Base-by-base conservation (phyloP, 2,329 filamentous ascomycete species). In the Zasmidium cellare region DNA sequence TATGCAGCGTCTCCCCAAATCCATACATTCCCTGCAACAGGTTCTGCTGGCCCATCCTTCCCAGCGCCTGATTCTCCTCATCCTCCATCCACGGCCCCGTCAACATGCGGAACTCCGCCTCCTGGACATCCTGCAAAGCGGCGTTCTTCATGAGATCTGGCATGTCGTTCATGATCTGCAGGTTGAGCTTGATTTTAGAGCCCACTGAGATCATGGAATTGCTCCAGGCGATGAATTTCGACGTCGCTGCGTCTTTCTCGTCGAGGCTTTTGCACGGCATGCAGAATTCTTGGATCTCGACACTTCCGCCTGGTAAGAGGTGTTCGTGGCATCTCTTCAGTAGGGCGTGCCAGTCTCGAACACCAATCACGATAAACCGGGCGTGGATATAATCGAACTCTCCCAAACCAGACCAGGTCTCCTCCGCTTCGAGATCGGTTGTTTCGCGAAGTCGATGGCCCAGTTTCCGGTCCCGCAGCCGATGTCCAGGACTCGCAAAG, bases 401-500 rank as follows among this genome's bases (percentile, higher is more conserved):
- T 9, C 51, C 51, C 9, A 53, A 9, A 28, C 24, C 35, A 11
- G 51, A 47, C 41, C 51, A 35, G 7, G 44, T 41, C 6, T 25
- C 41, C 7, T 24, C 14, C 18, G 23, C 23, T 16, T 46, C 38
- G 2, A 46, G 51, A 20, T 53, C 51, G 2, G 51, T 35, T 51
- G 47, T 6, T 14, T 22, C 12, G 47, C 47, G 24, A 56, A 56
- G 20, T 45, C 53, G 18, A 48, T 49, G 19, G 46, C 25, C 53
- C 53, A 55, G 46, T 55, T 55, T 22, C 46, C 46, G 18, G 53
- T 55, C 20, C 53, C 46, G 28, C 53, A 50, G 18, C 53, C 53
- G 12, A 55, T 50, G 53, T 55, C 53, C 16, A 55, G 46, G 31
- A 50, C 31, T 19, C 31, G 20, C 14, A 24, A 46, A 18, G 48